Percentiles rank a stretch among this genome's conserved stretches.
Evolutionary conservation across 2,329 filamentous ascomycete genomes (phyloP).

Genomic region (Hymenoscyphus fraxineus): DNA sequence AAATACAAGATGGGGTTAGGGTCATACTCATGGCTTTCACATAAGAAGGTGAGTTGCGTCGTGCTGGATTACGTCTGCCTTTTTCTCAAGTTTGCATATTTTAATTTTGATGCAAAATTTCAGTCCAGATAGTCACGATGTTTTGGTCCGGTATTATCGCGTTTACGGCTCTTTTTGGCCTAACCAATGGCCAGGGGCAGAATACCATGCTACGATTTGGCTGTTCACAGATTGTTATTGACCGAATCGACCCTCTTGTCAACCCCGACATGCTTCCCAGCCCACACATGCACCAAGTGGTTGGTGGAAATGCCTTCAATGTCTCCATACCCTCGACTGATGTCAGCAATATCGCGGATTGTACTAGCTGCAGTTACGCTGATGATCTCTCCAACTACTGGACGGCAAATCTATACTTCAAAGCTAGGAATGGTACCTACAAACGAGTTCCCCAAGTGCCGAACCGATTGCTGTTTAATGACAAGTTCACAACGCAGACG

Average conservation of each 20-base stretch:
- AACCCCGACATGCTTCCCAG: slow-evolving; percentile 19
- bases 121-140: background rate
- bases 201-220: slow-evolving; percentile 21
- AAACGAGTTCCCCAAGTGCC: slow-evolving; percentile 57
- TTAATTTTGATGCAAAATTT: background rate
- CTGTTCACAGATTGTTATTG: slow-evolving; percentile 23
- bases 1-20: background rate
- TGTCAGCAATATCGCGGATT: slow-evolving; percentile 53
- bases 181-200: background rate
- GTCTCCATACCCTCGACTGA: slow-evolving; percentile 53
- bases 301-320: slow-evolving; percentile 49
- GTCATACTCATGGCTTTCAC: background rate
- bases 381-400: slow-evolving; percentile 84
- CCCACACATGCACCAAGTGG: slow-evolving; percentile 24
- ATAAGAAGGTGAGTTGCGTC: background rate
- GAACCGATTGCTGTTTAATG: slow-evolving; percentile 43
- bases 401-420: slow-evolving; percentile 73
- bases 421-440: slow-evolving; percentile 56
- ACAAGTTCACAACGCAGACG: slow-evolving; percentile 19
- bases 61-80: background rate
- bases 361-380: slow-evolving; percentile 74
- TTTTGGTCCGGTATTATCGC: slow-evolving; percentile 11
- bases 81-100: background rate
- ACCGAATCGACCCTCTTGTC: slow-evolving; percentile 26
- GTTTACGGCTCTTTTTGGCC: slow-evolving; percentile 9